Evolutionary conservation across 108 stramenopile species (phyloP).

Genomic region (Cyclotella cryptica): DNA sequence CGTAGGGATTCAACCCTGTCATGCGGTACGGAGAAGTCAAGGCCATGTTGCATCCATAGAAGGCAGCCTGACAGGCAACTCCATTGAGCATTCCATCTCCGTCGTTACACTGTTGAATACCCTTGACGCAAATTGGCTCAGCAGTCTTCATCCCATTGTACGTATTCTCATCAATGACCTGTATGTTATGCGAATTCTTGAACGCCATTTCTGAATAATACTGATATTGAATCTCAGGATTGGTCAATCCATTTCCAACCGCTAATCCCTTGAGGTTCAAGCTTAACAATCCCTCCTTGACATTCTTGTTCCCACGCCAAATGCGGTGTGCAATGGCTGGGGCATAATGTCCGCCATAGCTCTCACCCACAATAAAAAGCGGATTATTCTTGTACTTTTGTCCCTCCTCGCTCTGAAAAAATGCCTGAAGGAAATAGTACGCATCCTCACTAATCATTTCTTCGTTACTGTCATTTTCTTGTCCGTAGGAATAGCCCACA

Average conservation of each 20-base stretch:
- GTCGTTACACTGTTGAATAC: constrained; percentile 86
- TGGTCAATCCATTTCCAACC: constrained; percentile 96
- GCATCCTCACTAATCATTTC: constrained; percentile 95
- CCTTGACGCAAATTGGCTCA: constrained; percentile 74
- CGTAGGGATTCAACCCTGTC: constrained; percentile 95
- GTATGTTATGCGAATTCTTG: constrained; percentile 91
- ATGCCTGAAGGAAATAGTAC: constrained; percentile 93
- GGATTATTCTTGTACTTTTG: constrained; percentile 77
- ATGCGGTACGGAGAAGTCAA: constrained; percentile 85
- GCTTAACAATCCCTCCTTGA: constrained; percentile 51
- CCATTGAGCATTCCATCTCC: constrained; percentile 62
- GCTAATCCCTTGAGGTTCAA: constrained; percentile 91
- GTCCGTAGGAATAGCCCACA: constrained; percentile 96
- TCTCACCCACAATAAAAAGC: constrained; percentile 86
- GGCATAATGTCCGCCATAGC: constrained; percentile 97
- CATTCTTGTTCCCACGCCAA: constrained; percentile 67
- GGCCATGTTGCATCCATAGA: constrained; percentile 78
- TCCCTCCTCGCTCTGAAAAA: constrained; percentile 86
- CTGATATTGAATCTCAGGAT: constrained; percentile 91
- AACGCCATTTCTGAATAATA: constrained; percentile 94
- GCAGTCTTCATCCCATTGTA: constrained; percentile 79
- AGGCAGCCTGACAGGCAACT: constrained; percentile 86
- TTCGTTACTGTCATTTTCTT: constrained; percentile 78
- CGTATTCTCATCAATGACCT: constrained; percentile 75
- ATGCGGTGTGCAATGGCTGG: constrained; percentile 89